phyloP scores from a whole-genome alignment of 208 protist genomes.

The Endotrypanum monterogeii region DNA sequence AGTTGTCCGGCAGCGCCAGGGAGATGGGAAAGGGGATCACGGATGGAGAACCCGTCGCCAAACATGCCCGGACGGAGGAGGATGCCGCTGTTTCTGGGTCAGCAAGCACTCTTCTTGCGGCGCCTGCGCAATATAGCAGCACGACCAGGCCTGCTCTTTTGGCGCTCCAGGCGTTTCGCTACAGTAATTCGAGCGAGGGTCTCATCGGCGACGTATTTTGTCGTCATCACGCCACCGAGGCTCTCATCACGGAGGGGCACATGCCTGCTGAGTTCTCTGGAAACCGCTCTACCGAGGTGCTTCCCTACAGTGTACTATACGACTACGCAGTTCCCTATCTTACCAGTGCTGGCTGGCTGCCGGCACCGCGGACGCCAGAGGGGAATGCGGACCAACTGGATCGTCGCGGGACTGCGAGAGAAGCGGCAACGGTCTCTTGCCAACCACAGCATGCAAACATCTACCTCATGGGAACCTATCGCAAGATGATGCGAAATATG shows the following conservation, averaged over 20 bases:
- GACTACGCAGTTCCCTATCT: conserved; percentile 77
- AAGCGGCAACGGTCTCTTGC: conserved; percentile 47
- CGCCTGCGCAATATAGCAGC: not conserved
- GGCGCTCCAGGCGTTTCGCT: conserved; percentile 61
- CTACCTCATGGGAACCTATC: conserved; percentile 84
- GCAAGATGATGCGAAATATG: conserved; percentile 83
- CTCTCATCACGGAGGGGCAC: conserved; percentile 42
- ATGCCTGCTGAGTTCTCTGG: conserved; percentile 68
- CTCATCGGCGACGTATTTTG: conserved; percentile 72
- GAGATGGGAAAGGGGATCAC: not conserved
- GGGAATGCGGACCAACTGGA: not conserved
- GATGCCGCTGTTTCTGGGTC: not conserved
- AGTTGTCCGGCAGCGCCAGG: not conserved
- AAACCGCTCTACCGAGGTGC: conserved; percentile 60
- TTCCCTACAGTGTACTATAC: conserved; percentile 81
- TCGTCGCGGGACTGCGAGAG: conserved; percentile 15
- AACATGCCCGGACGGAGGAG: conserved; percentile 11
- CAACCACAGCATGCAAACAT: conserved; percentile 73
- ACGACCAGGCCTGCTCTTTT: conserved; percentile 3
- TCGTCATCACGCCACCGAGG: conserved; percentile 59
- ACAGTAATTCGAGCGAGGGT: conserved; percentile 57
- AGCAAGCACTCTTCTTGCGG: not conserved
- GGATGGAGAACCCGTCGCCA: conserved; percentile 1
- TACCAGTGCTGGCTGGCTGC: conserved; percentile 38
- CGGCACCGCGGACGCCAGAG: not conserved